Conservation (phyloP, 192 early-diverging fungal species). For the Coemansia sp. region DNA sequence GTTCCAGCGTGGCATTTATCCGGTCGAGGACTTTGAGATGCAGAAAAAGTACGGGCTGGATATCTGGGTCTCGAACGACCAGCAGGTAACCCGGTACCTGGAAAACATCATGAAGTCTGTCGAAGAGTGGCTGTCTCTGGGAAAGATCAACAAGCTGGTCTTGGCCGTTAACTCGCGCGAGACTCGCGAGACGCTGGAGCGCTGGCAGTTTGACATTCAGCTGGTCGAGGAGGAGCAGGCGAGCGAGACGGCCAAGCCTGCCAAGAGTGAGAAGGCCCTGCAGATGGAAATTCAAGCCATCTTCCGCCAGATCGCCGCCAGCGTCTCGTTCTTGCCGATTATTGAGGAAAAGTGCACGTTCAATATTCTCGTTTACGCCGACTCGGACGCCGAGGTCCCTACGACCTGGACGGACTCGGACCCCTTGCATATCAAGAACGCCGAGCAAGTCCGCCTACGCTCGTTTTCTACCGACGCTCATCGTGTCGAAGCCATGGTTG, state of each 20-base stretch:
- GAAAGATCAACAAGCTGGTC: constrained; percentile 79
- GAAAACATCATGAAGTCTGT: constrained; percentile 74
- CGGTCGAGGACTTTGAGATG: constrained; percentile 85
- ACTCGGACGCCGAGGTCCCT: constrained; percentile 82
- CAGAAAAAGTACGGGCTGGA: constrained; percentile 85
- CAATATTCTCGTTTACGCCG: constrained; percentile 86
- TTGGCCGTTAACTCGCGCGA: constrained; percentile 84
- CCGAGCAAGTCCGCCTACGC: constrained; percentile 79
- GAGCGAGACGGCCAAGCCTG: constrained; percentile 18
- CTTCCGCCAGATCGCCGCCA: constrained; percentile 87
- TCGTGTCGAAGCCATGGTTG: constrained; percentile 81
- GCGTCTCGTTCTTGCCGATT: constrained; percentile 86
- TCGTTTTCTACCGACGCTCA: constrained; percentile 83
- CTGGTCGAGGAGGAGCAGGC: constrained; percentile 38
- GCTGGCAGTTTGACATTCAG: constrained; percentile 93
- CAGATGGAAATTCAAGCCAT: constrained; percentile 81
- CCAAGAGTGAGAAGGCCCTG: constrained; percentile 49
- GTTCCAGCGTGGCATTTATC: constrained; percentile 90
- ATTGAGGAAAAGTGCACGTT: constrained; percentile 89
- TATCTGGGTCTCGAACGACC: constrained; percentile 74
- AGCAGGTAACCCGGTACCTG: constrained; percentile 71
- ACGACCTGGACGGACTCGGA: constrained; percentile 83
- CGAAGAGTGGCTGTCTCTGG: constrained; percentile 73
- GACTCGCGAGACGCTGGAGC: constrained; percentile 78
- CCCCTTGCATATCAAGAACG: constrained; percentile 73